Evolutionary conservation across 768 basidiomycete genomes (phyloP), one percentile per base, ranked within the genome.

Genomic region (Megacollybia marginata): DNA sequence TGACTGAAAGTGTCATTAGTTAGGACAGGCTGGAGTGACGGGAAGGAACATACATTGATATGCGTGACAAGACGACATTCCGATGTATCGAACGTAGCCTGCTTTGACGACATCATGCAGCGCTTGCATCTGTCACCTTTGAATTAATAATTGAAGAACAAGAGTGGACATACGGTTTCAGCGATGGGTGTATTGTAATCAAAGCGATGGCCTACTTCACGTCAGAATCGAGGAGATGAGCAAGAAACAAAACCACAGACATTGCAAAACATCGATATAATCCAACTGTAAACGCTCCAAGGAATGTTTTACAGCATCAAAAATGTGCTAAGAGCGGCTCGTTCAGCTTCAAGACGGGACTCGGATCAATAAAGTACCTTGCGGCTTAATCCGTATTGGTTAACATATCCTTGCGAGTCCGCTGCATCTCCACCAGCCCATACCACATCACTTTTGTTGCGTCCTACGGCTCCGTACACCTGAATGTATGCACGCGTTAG

Each of bases 261-360:
- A 85, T 68, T 89, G 87, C 8, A 88, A 65, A 1, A 89, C 65
- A 57, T 90, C 89, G 57, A 91, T 72, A 54, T 88, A 87, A 47
- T 90, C 88, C 23, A 87, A 62, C 43, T 88, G 82, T 2, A 91
- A 71, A 15, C 87, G 74, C 59, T 83, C 64, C 51, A 90, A 62
- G 42, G 79, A 79, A 13, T 68, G 65, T 57, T 82, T 80, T 33
- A 85, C 76, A 0, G 79, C 68, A 33, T 82, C 83, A 55, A 91
- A 90, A 35, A 90, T 88, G 56, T 83, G 79, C 80, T 88, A 43
- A 47, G 44, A 38, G 18, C 31, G 33, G 18, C 13, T 18, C 42
- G 31, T n/a, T 38, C 13, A 15, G 33, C 10, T n/a, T n/a, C n/a
- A n/a, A n/a, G n/a, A n/a, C n/a, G n/a, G n/a, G n/a, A n/a, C n/a